Evolutionary conservation across 2,329 filamentous ascomycete species (phyloP), one percentile per base, ranked within the genome.

Genomic region (Mycogone perniciosa): DNA sequence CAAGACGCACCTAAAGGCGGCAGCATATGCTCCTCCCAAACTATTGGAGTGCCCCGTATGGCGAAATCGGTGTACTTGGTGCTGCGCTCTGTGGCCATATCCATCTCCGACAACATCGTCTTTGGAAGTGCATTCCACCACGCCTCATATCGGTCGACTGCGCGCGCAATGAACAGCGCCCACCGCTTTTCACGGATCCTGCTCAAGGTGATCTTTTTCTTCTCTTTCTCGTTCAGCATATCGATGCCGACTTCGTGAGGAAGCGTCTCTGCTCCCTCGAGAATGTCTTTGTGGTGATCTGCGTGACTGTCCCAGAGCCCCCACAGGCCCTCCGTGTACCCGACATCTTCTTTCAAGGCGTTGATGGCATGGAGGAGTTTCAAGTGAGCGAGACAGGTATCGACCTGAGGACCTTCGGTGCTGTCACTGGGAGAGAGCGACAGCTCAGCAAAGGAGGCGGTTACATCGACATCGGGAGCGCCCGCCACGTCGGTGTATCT

Each of bases 351-450:
- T 54, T 84, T 85, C 48, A 92, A 67, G 33, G 75, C 75, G 56
- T 87, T 78, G 52, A 92, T 76, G 8, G 82, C 79, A 48, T 82
- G 79, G 1, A 92, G 74, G 1, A 92, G 72, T 63, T 88, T 89
- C 31, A 92, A 74, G 63, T 93, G 88, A 0, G 81, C 84, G 26
- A 88, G 76, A 56, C 85, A 88, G 41, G 81, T 76, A 53, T 84
- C 75, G 9, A 46, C 38, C 4, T 31, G 31, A 5, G 48, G 48
- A 13, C 31, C 31, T 4, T 43, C 48, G 3, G 26, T 37, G 35
- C 31, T 3, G 7, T 35, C 31, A 2, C 11, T 11, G 1, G 48
- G 42, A 37, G 43, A 55, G 48, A 40, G 52, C 10, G 44, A 42
- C 34, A 51, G 48, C 9, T 46, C 41, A 13, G 48, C 48, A 27